A percentile compares a stretch with the other conserved stretches of the same genome.
These are phyloP conservation scores for Hippophae gyantsensis DNA, from an alignment of 306 rosid species.

Conservation along the genomic window DNA sequence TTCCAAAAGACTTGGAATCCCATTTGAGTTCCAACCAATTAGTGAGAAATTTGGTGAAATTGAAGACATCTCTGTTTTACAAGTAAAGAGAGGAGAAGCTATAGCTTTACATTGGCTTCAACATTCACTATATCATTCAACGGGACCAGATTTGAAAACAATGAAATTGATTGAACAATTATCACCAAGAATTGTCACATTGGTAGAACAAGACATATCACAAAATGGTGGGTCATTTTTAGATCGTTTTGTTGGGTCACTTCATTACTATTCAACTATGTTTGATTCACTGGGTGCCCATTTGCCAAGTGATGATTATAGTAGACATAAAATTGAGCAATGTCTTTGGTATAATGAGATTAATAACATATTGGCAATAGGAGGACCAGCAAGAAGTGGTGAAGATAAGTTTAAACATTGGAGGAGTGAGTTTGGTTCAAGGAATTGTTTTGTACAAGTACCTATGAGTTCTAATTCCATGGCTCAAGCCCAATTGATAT, in stretches of 20 bases:
- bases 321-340: conserved; percentile 54
- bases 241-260: conserved; percentile 75
- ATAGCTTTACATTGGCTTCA: conserved; percentile 76
- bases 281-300: conserved; percentile 70
- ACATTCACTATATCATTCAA: conserved; percentile 60
- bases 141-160: conserved; percentile 70
- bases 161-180: conserved; percentile 42
- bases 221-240: conserved; percentile 53
- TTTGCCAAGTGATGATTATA: conserved; percentile 40
- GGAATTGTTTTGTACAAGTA: conserved; percentile 39
- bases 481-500: conserved; percentile 80
- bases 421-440: conserved; percentile 53
- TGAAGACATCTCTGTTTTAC: conserved; percentile 35
- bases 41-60: conserved; percentile 40
- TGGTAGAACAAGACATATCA: conserved; percentile 70
- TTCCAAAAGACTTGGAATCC: conserved; percentile 54
- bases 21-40: conserved; percentile 54
- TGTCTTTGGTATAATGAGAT: conserved; percentile 46
- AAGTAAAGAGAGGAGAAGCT: conserved; percentile 38
- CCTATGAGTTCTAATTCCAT: conserved; percentile 69
- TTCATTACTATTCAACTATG: conserved; percentile 79
- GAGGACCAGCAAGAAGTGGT: conserved; percentile 76
- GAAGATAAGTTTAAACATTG: conserved; percentile 67
- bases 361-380: conserved; percentile 66
- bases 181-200: conserved; percentile 57